Conservation (phyloP, 2,329 filamentous ascomycete genomes). For the Didymella glomerata region DNA sequence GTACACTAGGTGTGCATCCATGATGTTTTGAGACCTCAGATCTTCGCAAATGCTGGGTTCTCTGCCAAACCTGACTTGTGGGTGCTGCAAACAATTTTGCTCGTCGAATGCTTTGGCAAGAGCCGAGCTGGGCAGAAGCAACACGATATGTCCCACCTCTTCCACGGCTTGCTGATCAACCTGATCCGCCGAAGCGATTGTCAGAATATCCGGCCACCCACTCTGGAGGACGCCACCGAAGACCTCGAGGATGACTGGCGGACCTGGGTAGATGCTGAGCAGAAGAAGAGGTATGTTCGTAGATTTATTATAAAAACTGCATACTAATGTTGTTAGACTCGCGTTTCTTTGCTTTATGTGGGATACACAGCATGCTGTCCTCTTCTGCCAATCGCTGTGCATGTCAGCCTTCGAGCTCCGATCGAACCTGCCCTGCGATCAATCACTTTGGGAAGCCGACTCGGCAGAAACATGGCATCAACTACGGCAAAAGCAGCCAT, state of each 20-base stretch:
- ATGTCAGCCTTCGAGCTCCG: constrained; percentile 72
- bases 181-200: constrained; percentile 63
- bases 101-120: constrained; percentile 72
- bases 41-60: constrained; percentile 67
- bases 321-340: constrained; percentile 47
- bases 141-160: constrained; percentile 70
- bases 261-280: constrained; percentile 64
- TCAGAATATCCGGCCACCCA: constrained; percentile 55
- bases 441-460: constrained; percentile 65
- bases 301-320: background rate
- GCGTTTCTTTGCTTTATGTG: constrained; percentile 71
- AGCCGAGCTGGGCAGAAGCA: constrained; percentile 69
- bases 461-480: constrained; percentile 62
- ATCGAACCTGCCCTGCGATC: constrained; percentile 63
- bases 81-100: constrained; percentile 67
- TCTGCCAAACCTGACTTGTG: constrained; percentile 67
- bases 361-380: constrained; percentile 70
- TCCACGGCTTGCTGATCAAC: constrained; percentile 64
- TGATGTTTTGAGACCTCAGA: constrained; percentile 65
- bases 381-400: constrained; percentile 72
- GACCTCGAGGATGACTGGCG: constrained; percentile 61
- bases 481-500: constrained; percentile 50
- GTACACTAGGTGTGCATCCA: constrained; percentile 62
- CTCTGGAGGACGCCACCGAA: constrained; percentile 46
- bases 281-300: constrained; percentile 61